A percentile compares a stretch with the other conserved stretches of the same genome.
Evolutionary conservation across 306 rosid species (phyloP).

Genomic region (Glycine tomentella): DNA sequence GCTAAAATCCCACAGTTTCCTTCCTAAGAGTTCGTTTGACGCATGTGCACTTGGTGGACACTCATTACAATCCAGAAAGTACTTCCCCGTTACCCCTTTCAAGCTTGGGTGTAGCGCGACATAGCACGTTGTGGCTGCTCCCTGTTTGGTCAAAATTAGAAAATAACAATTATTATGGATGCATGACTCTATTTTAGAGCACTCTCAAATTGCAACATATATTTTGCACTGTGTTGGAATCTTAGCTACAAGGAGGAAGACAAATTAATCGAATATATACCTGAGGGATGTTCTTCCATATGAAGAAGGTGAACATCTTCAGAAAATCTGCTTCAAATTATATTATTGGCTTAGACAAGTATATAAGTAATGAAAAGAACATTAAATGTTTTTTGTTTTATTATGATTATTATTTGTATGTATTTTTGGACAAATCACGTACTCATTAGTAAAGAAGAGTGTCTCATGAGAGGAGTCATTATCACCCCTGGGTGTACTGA

Average conservation of each 20-base stretch:
- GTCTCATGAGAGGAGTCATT: conserved; percentile 96
- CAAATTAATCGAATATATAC: conserved; percentile 43
- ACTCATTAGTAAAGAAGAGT: conserved; percentile 79
- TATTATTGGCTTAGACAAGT: not conserved
- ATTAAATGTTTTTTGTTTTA: not conserved
- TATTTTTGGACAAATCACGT: conserved; percentile 35
- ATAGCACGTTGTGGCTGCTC: conserved; percentile 88
- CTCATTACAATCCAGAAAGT: conserved; percentile 81
- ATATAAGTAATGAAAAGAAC: not conserved
- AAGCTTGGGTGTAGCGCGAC: conserved; percentile 81
- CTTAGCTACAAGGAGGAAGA: not conserved
- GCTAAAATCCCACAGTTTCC: conserved; percentile 88
- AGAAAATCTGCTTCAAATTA: conserved; percentile 55
- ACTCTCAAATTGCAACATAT: conserved; percentile 4
- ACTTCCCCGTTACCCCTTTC: conserved; percentile 79
- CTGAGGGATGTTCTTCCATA: conserved; percentile 94
- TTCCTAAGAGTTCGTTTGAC: conserved; percentile 54
- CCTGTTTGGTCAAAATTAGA: conserved; percentile 52
- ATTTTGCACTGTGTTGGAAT: not conserved
- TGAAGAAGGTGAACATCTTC: conserved; percentile 64
- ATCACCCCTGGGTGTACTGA: conserved; percentile 92
- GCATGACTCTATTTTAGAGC: not conserved
- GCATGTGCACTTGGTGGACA: conserved; percentile 64
- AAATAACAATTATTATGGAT: not conserved
- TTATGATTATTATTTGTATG: not conserved